phyloP scores from a whole-genome alignment of 2,329 filamentous ascomycete genomes.

The Geosmithia morbida region DNA sequence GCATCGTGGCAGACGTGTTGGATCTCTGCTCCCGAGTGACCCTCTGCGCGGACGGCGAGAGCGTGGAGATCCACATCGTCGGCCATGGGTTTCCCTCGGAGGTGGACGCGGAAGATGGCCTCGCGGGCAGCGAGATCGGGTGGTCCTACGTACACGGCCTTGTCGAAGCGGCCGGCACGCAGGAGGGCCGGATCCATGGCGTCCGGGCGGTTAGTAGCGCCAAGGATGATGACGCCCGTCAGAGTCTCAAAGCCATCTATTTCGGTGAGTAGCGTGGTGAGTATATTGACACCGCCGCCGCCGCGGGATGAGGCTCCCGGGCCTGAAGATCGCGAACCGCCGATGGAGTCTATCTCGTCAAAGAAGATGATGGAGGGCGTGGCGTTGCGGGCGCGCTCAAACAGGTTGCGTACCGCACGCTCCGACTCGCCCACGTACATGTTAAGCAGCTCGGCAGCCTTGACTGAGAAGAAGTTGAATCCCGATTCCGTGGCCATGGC shows the following conservation, averaged over 20 bases:
- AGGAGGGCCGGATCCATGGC: conserved; percentile 74
- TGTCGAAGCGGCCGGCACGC: conserved; percentile 73
- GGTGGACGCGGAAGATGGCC: conserved; percentile 61
- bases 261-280: conserved; percentile 81
- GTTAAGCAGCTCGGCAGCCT: conserved; percentile 83
- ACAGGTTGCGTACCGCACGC: conserved; percentile 69
- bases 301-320: conserved; percentile 15
- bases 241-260: conserved; percentile 90
- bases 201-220: conserved; percentile 83
- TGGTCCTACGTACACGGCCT: conserved; percentile 72
- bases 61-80: conserved; percentile 50
- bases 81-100: conserved; percentile 41
- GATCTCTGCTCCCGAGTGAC: conserved; percentile 79
- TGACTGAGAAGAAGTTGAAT: conserved; percentile 88
- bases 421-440: conserved; percentile 98
- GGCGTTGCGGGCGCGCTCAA: conserved; percentile 72
- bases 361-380: conserved; percentile 92
- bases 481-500: conserved; percentile 82
- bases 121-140: conserved; percentile 59
- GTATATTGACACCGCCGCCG: conserved; percentile 50
- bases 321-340: conserved; percentile 34
- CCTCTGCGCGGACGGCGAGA: conserved; percentile 52
- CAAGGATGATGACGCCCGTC: conserved; percentile 72
- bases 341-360: conserved; percentile 88
- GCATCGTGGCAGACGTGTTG: conserved; percentile 33